Conservation (phyloP, 257 asterid species). For the Solanum chilense region DNA sequence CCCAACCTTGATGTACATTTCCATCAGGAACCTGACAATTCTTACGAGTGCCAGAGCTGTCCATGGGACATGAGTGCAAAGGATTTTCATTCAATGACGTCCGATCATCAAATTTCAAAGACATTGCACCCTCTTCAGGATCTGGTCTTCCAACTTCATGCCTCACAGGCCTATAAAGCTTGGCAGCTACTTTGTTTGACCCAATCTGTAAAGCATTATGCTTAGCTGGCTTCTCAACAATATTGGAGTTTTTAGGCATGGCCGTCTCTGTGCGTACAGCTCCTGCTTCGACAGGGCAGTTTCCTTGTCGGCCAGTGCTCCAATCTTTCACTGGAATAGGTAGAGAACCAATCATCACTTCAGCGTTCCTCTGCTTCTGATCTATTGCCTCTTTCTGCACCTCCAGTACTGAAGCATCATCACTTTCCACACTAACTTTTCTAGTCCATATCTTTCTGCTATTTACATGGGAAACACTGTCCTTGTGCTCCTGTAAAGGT, state of each 20-base stretch:
- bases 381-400: slow-evolving; percentile 17
- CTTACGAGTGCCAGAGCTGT: slow-evolving; percentile 7
- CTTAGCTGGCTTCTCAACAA: slow-evolving; percentile 17
- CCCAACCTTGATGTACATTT: slow-evolving; percentile 15
- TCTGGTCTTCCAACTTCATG: slow-evolving; percentile 24
- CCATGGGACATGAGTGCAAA: slow-evolving; percentile 17
- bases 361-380: slow-evolving; percentile 32
- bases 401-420: slow-evolving; percentile 19
- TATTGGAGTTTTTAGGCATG: slow-evolving; percentile 19
- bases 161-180: slow-evolving; percentile 46
- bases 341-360: slow-evolving; percentile 75
- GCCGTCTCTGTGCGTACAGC: slow-evolving; percentile 14
- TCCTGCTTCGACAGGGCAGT: slow-evolving; percentile 6
- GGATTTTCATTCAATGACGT: slow-evolving; percentile 22
- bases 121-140: slow-evolving; percentile 9
- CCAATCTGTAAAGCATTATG: slow-evolving; percentile 18
- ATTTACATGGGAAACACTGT: slow-evolving; percentile 18
- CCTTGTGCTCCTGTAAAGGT: slow-evolving; percentile 40
- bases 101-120: slow-evolving; percentile 22
- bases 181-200: slow-evolving; percentile 2
- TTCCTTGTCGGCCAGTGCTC: slow-evolving; percentile 15
- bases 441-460: slow-evolving; percentile 65
- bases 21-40: slow-evolving; percentile 14
- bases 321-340: slow-evolving; percentile 35
- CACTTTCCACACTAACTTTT: slow-evolving; percentile 39